Evolutionary conservation across 116 monocot species (phyloP), one percentile per base, ranked within the genome.

Genomic region (Cymodocea nodosa): DNA sequence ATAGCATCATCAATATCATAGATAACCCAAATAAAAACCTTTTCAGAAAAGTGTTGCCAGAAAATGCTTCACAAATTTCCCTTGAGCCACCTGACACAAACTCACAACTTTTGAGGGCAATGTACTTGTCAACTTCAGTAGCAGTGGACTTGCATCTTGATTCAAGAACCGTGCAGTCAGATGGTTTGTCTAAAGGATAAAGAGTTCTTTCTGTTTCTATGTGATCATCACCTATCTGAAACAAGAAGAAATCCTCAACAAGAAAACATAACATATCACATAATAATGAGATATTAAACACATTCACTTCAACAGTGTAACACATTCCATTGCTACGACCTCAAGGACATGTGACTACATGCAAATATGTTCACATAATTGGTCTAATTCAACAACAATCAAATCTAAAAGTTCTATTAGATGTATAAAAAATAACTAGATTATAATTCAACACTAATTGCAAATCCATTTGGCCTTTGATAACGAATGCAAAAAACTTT

Each of bases 41-140:
- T 66, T 84, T 90, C 50, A 95, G 79, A 52, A 95, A 90, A 68
- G 70, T 70, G 75, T 87, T 90, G 17, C 73, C 74, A 68, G 61
- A 36, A 64, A 60, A 80, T 61, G 64, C 35, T 36, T 83, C 79
- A 59, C 68, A 52, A 56, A 79, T 16, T 66, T 83, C 85, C 10
- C 52, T 34, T n/a, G 51, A 67, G 36, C 25, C 63, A 44, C 44
- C 20, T 48, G 69, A 35, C 70, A 62, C 20, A 37, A 37, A 50
- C 51, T 76, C 65, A 54, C 8, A 18, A 50, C 57, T 57, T 71
- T 60, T 61, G 56, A 57, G 5, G 17, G 13, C 19, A 56, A 17
- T 16, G 51, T 53, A 8, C 52, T 52, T 36, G 20, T 35, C 23
- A 15, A 35, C 3, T 67, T 14, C 36, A 6, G 19, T 67, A 67